A percentile compares a stretch with the other conserved stretches of the same genome.
phyloP scores from a whole-genome alignment of 1,139 yeast genomes.

The Wickerhamiella pararugosa region DNA sequence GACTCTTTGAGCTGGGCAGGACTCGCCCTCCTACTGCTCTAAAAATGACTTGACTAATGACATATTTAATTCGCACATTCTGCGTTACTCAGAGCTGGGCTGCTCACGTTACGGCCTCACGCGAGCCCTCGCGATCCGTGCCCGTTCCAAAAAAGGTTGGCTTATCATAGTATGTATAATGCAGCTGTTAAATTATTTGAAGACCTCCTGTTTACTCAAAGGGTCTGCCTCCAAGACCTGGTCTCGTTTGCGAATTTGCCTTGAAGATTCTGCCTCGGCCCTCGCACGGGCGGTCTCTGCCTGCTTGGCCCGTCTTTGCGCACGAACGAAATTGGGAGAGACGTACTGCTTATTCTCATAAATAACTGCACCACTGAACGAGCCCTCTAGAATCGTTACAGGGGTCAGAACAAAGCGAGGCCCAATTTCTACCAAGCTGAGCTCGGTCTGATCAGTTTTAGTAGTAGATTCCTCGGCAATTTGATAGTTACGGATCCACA shows the following conservation, averaged over 20 bases:
- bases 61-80: too few species aligned
- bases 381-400: constrained; percentile 86
- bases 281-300: constrained; percentile 71
- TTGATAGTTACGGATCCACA: constrained; percentile 94
- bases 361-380: constrained; percentile 95
- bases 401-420: constrained; percentile 92
- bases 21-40: too few species aligned
- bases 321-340: constrained; percentile 88
- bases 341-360: constrained; percentile 95
- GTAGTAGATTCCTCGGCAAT: constrained; percentile 51
- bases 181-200: background rate
- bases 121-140: too few species aligned
- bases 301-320: constrained; percentile 66
- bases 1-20: too few species aligned
- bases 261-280: constrained; percentile 62
- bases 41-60: too few species aligned
- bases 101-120: too few species aligned
- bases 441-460: constrained; percentile 32
- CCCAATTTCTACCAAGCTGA: constrained; percentile 84
- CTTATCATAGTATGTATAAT: too few species aligned
- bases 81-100: too few species aligned
- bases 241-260: constrained; percentile 63
- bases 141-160: too few species aligned
- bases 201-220: constrained; percentile 46
- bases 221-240: constrained; percentile 70